Evolutionary conservation across 208 protist genomes (phyloP), one percentile per base, ranked within the genome.

Genomic region (Zelonia costaricensis): DNA sequence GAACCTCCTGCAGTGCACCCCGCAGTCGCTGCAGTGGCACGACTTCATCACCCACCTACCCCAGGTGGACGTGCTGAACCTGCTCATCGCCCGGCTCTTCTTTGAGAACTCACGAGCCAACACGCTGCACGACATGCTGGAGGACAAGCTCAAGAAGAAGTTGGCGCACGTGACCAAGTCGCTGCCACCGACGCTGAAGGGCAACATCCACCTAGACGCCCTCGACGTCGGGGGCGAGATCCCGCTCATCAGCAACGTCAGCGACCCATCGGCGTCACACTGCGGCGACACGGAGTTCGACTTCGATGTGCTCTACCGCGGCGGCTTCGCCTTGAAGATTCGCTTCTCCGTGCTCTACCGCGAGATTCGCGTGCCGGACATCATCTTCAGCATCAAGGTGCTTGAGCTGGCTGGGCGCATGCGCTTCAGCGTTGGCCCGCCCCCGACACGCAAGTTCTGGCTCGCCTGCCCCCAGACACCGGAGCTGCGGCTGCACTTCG

Each of bases 241-340:
- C 13, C 89, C 89, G 31, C 74, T 95, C 5, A 71, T 95, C 52
- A 75, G 49, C 57, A 76, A 79, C 47, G 78, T 92, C 10, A 84
- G 82, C 62, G 79, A 88, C n/a, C 71, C 73, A 4, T 47, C 42
- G 3, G 16, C 92, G 2, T 75, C 73, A 10, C 40, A 69, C 10
- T 81, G 62, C 33, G 86, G 89, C 4, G 86, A 95, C 56, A 52
- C 92, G 2, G 74, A 87, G 38, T 88, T 95, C 45, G 84, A 91
- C 73, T 93, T 95, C 62, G 82, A 95, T 52, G 57, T 95, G 44
- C 70, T 91, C 6, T 95, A 95, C 69, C 86, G 86, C 27, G 89
- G 89, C 28, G 89, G 89, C 10, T 73, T 95, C 9, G 62, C 49
- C 35, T 43, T 94, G 8, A 77, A 66, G 46, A 80, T 95, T 31